Conservation (phyloP, 805 yeast species). For the Saturnispora serradocipensis region DNA sequence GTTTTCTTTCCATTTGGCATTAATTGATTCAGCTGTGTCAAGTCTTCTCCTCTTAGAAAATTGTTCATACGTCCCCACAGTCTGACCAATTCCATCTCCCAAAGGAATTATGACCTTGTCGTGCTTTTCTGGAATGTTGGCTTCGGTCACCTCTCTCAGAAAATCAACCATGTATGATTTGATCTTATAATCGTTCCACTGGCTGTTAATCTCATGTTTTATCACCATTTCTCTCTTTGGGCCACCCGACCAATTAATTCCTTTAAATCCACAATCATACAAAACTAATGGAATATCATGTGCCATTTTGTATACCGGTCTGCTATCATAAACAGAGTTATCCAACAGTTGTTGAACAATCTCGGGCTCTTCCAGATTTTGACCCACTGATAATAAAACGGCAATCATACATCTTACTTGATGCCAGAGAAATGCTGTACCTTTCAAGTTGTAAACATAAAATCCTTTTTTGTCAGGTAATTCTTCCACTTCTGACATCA, state of each 20-base stretch:
- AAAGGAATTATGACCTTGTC: slow-evolving; percentile 29
- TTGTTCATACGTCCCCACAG: slow-evolving; percentile 48
- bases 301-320: slow-evolving; percentile 84
- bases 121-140: slow-evolving; percentile 22
- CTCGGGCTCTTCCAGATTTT: slow-evolving; percentile 52
- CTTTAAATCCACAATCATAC: slow-evolving; percentile 66
- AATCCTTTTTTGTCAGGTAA: slow-evolving; percentile 28
- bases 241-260: slow-evolving; percentile 52
- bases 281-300: slow-evolving; percentile 79
- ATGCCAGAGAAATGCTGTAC: slow-evolving; percentile 94
- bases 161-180: slow-evolving; percentile 45
- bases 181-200: slow-evolving; percentile 47
- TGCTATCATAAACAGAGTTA: slow-evolving; percentile 43
- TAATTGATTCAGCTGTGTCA: slow-evolving; percentile 61
- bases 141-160: slow-evolving; percentile 33
- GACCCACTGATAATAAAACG: slow-evolving; percentile 70
- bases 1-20: slow-evolving; percentile 49
- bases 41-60: slow-evolving; percentile 45
- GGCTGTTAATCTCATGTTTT: slow-evolving; percentile 36
- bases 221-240: slow-evolving; percentile 31
- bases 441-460: slow-evolving; percentile 68
- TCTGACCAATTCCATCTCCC: slow-evolving; percentile 75
- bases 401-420: slow-evolving; percentile 97
- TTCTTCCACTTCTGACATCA: slow-evolving; percentile 24
- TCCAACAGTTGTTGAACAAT: slow-evolving; percentile 54